Conservation (phyloP, 192 early-diverging fungal genomes). For the Anaeromyces robustus region DNA sequence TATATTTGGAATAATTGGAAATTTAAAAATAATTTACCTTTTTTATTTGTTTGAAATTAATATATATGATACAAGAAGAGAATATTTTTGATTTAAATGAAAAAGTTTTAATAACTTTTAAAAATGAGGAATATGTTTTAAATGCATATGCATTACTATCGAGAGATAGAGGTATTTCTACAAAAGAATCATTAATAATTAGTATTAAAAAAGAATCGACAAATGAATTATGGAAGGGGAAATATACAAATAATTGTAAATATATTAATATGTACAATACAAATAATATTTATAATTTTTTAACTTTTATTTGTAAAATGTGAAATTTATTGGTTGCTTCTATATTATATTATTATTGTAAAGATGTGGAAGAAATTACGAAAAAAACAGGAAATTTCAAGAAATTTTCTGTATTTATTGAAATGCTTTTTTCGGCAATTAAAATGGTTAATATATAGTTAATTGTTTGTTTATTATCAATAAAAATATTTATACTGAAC, state of each 20-base stretch:
- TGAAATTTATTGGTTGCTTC: too few relatives aligned
- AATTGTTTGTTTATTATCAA: background rate
- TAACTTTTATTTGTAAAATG: too few relatives aligned
- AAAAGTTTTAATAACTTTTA: background rate
- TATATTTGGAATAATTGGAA: too few relatives aligned
- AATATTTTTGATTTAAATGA: background rate
- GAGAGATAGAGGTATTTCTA: background rate
- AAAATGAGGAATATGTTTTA: background rate
- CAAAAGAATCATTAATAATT: background rate
- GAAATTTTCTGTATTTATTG: slow-evolving; percentile 25
- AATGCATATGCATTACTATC: background rate
- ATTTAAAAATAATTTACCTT: too few relatives aligned
- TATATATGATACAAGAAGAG: background rate
- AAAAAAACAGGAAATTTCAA: slow-evolving; percentile 41
- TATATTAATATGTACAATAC: background rate
- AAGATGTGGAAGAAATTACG: slow-evolving; percentile 32
- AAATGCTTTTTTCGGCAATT: slow-evolving; percentile 24
- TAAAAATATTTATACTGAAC: background rate
- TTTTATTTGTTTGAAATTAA: background rate
- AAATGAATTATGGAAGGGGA: background rate
- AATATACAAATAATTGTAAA: background rate
- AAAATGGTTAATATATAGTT: slow-evolving; percentile 7
- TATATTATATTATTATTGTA: too few relatives aligned
- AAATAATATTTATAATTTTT: too few relatives aligned
- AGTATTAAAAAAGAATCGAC: background rate